Evolutionary conservation across 1,284 basidiomycete genomes (phyloP).

Genomic region (Erythrobasidium hasegawianum): DNA sequence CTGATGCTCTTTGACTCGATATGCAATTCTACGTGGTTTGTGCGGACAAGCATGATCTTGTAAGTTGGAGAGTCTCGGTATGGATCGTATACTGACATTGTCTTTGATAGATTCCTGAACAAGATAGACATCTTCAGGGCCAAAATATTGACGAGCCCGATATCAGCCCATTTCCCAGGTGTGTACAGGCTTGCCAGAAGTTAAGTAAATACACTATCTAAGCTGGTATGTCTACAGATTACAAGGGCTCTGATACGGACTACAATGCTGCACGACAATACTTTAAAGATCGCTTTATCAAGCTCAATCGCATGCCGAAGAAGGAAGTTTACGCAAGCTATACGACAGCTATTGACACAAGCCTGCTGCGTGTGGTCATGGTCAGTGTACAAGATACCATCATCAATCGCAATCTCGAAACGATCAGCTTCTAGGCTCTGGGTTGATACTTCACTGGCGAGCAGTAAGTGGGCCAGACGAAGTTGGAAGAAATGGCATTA

Average conservation of each 20-base stretch:
- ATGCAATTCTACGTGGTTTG: slow-evolving; percentile 93
- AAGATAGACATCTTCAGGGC: slow-evolving; percentile 71
- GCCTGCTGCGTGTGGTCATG: slow-evolving; percentile 87
- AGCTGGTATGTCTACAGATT: slow-evolving; percentile 47
- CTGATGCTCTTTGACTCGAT: slow-evolving; percentile 53
- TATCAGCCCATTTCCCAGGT: slow-evolving; percentile 79
- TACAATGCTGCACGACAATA: slow-evolving; percentile 74
- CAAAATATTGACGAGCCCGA: slow-evolving; percentile 75
- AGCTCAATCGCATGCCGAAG: slow-evolving; percentile 72
- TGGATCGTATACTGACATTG: not conserved
- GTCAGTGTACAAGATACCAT: slow-evolving; percentile 38
- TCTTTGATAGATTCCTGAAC: slow-evolving; percentile 40
- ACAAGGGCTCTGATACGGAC: slow-evolving; percentile 54
- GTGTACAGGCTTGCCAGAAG: slow-evolving; percentile 47
- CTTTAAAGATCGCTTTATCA: slow-evolving; percentile 80
- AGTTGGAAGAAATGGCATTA: not conserved
- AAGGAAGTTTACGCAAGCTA: slow-evolving; percentile 92
- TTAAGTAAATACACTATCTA: slow-evolving; percentile 8
- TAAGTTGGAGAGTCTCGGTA: slow-evolving; percentile 64
- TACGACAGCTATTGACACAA: slow-evolving; percentile 90
- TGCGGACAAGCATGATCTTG: slow-evolving; percentile 86
- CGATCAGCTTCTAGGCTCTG: slow-evolving; percentile 16
- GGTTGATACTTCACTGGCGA: not conserved
- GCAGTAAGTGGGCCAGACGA: not conserved
- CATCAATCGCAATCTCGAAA: slow-evolving; percentile 29